Evolutionary conservation across 257 asterid species (phyloP).

Genomic region (Cynanchum wilfordii): DNA sequence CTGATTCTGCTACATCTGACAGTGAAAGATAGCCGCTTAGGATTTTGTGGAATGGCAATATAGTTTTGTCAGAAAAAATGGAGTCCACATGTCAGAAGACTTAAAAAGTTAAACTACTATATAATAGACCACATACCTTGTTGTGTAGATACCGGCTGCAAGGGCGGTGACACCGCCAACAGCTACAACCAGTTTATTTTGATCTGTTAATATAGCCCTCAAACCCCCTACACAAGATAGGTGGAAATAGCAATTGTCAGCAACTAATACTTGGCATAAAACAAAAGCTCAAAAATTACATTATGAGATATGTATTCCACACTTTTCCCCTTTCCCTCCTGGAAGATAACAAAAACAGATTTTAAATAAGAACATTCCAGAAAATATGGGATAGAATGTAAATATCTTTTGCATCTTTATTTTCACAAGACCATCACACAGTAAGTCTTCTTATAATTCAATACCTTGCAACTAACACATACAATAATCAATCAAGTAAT

Average conservation of each 20-base stretch:
- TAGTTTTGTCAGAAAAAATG: neutral
- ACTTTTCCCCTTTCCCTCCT: neutral
- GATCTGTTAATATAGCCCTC: slow-evolving; percentile 80
- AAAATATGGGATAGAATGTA: neutral
- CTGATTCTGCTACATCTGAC: neutral
- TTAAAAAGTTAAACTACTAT: neutral
- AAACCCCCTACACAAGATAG: slow-evolving; percentile 64
- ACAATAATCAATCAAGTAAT: neutral
- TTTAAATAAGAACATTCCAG: neutral
- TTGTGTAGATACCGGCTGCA: slow-evolving; percentile 94
- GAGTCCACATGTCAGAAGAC: neutral
- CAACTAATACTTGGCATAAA: neutral
- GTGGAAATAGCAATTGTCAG: neutral
- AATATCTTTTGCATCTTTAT: neutral
- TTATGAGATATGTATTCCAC: neutral
- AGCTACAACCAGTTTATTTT: slow-evolving; percentile 85
- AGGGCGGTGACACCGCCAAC: slow-evolving; percentile 96
- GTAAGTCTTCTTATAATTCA: neutral
- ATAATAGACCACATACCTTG: slow-evolving; percentile 50
- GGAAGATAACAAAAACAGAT: neutral
- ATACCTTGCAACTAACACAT: neutral
- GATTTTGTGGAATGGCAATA: neutral
- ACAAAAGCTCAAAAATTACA: neutral
- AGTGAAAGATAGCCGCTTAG: neutral
- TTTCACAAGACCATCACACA: neutral